phyloP scores from a whole-genome alignment of 495 filamentous ascomycete species.

The Aspergillus ostianus region DNA sequence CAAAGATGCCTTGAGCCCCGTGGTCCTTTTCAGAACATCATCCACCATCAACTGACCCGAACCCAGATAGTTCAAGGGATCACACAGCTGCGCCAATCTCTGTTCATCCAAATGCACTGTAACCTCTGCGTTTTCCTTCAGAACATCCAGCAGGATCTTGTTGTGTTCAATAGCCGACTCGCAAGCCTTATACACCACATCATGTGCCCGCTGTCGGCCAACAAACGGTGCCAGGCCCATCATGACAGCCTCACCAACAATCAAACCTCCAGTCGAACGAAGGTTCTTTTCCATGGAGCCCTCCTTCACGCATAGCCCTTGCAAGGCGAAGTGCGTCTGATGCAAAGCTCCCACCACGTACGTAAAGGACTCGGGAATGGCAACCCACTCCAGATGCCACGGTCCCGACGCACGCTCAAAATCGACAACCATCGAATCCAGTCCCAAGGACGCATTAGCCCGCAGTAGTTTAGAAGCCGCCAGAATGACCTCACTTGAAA shows the following conservation, averaged over 20 bases:
- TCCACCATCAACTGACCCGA: slow-evolving; percentile 43
- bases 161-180: slow-evolving; percentile 41
- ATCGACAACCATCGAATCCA: slow-evolving; percentile 49
- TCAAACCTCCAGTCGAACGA: slow-evolving; percentile 39
- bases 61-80: slow-evolving; percentile 45
- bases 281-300: slow-evolving; percentile 43
- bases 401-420: slow-evolving; percentile 49
- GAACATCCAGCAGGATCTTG: slow-evolving; percentile 31
- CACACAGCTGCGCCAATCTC: slow-evolving; percentile 36
- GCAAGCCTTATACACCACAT: slow-evolving; percentile 48
- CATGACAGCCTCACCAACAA: slow-evolving; percentile 52
- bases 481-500: slow-evolving; percentile 47
- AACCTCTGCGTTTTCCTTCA: slow-evolving; percentile 25
- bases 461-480: slow-evolving; percentile 47
- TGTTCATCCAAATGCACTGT: slow-evolving; percentile 22
- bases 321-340: slow-evolving; percentile 42
- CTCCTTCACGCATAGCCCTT: slow-evolving; percentile 41
- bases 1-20: not conserved
- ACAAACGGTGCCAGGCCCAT: slow-evolving; percentile 45
- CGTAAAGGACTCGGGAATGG: slow-evolving; percentile 45
- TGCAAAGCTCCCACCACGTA: slow-evolving; percentile 40
- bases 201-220: slow-evolving; percentile 45
- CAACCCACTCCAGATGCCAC: slow-evolving; percentile 51
- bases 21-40: slow-evolving; percentile 13
- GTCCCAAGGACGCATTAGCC: slow-evolving; percentile 36